phyloP scores from a whole-genome alignment of 345 rosid species.

The Eutrema yunnanense region DNA sequence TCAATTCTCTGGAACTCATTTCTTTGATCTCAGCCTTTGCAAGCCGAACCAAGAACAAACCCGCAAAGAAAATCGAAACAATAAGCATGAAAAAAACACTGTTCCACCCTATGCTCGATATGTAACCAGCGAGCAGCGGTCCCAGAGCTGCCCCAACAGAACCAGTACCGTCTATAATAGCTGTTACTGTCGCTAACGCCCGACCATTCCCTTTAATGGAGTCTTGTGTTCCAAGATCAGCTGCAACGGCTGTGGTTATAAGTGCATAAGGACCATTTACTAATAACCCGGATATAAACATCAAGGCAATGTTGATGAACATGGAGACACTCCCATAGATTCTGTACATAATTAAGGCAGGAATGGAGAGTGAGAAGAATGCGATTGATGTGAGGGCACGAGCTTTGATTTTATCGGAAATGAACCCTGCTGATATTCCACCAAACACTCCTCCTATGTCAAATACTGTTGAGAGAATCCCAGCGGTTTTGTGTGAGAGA shows the following conservation, averaged over 20 bases:
- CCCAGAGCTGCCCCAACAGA: constrained; percentile 92
- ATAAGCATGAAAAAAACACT: constrained; percentile 76
- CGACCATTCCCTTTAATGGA: constrained; percentile 65
- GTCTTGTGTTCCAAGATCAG: constrained; percentile 94
- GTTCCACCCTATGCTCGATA: constrained; percentile 82
- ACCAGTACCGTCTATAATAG: constrained; percentile 94
- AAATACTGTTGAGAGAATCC: constrained; percentile 72
- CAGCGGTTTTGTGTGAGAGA: constrained; percentile 76
- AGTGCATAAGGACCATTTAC: constrained; percentile 89
- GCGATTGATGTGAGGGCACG: constrained; percentile 69
- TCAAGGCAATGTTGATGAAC: constrained; percentile 53
- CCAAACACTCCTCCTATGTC: constrained; percentile 88
- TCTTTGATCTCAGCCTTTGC: constrained; percentile 51
- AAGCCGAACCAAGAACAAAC: constrained; percentile 53
- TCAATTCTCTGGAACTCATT: neutral
- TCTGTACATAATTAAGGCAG: constrained; percentile 61
- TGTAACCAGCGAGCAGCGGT: constrained; percentile 80
- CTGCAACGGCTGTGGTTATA: constrained; percentile 89
- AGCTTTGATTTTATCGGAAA: constrained; percentile 74
- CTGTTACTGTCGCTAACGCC: constrained; percentile 84
- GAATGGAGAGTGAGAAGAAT: constrained; percentile 70
- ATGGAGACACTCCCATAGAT: constrained; percentile 58
- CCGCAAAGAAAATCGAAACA: constrained; percentile 46
- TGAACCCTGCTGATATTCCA: constrained; percentile 66
- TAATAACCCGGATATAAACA: constrained; percentile 70